Percentiles rank a stretch among this genome's conserved stretches.
Conservation (phyloP, 2,329 filamentous ascomycete genomes). For the Penicillium concentricum region DNA sequence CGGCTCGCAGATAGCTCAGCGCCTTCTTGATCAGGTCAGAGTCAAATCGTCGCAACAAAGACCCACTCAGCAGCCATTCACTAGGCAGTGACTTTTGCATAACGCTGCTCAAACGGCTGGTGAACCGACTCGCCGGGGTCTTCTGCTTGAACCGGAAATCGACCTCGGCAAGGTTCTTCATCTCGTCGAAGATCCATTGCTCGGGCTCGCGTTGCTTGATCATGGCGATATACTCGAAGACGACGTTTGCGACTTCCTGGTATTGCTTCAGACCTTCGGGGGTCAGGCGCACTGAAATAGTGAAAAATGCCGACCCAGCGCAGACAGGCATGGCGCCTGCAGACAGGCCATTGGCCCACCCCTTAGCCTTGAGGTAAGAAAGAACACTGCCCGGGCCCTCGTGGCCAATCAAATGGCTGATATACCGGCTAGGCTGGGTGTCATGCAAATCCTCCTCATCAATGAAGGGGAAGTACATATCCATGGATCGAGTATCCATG, state of each 20-base stretch:
- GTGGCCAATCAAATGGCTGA: constrained; percentile 86
- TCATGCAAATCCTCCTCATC: constrained; percentile 80
- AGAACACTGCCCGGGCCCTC: constrained; percentile 91
- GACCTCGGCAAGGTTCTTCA: constrained; percentile 84
- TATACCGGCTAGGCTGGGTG: constrained; percentile 78
- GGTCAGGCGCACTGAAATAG: constrained; percentile 74
- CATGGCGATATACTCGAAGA: constrained; percentile 90
- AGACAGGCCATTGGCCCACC: constrained; percentile 81
- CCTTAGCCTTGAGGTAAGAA: constrained; percentile 83
- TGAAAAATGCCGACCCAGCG: constrained; percentile 77
- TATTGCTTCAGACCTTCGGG: constrained; percentile 82
- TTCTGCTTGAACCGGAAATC: constrained; percentile 96
- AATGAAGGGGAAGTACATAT: constrained; percentile 78
- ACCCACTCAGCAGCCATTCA: constrained; percentile 82
- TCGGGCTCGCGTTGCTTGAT: constrained; percentile 77
- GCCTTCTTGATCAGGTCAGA: constrained; percentile 71
- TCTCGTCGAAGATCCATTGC: constrained; percentile 92
- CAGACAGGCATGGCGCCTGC: constrained; percentile 75
- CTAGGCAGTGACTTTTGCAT: constrained; percentile 91
- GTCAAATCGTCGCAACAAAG: constrained; percentile 77
- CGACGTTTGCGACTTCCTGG: constrained; percentile 73
- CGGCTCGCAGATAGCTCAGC: constrained; percentile 71
- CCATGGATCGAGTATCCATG: constrained; percentile 78
- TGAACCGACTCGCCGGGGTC: constrained; percentile 82
- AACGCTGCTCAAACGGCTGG: constrained; percentile 75